A percentile compares a stretch with the other conserved stretches of the same genome.
These are phyloP conservation scores for Aciculosporium take DNA, from an alignment of 2,329 filamentous ascomycete species.

Conservation along the genomic window DNA sequence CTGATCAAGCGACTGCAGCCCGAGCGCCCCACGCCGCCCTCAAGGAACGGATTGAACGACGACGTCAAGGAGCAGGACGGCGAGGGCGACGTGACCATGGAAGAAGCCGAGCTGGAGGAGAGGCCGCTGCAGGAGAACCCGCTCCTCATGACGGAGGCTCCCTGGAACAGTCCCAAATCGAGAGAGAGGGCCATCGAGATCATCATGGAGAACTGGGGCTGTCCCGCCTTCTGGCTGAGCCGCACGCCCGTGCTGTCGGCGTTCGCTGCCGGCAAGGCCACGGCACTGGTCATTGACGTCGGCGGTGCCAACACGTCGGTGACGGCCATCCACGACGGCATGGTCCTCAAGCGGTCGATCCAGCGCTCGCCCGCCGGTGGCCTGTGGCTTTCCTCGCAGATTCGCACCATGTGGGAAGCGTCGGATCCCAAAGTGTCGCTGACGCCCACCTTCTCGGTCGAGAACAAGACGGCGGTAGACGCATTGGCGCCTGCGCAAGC, in stretches of 20 bases:
- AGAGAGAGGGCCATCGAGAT: conserved; percentile 92
- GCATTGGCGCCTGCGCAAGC: conserved; percentile 68
- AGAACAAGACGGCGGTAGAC: conserved; percentile 78
- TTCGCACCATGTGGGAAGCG: conserved; percentile 63
- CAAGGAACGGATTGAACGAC: conserved; percentile 69
- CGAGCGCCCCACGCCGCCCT: conserved; percentile 51
- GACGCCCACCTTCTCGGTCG: conserved; percentile 74
- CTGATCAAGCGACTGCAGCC: conserved; percentile 81
- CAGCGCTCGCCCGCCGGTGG: conserved; percentile 76
- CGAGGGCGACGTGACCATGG: conserved; percentile 47
- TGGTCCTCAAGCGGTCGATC: conserved; percentile 82
- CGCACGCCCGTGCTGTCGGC: conserved; percentile 79
- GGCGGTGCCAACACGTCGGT: conserved; percentile 81
- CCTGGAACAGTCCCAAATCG: conserved; percentile 79
- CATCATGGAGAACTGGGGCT: conserved; percentile 93
- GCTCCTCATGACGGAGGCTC: conserved; percentile 82
- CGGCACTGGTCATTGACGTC: conserved; percentile 81
- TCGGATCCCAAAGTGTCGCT: conserved; percentile 58
- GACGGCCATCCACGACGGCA: conserved; percentile 83
- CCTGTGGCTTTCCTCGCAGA: conserved; percentile 78
- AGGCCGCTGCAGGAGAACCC: conserved; percentile 82
- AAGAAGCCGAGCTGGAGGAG: conserved; percentile 40
- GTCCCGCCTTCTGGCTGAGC: conserved; percentile 86
- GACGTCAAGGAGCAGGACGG: conserved; percentile 44
- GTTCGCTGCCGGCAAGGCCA: conserved; percentile 86